phyloP scores from a whole-genome alignment of 1,139 yeast genomes.

The Sugiyamaella xylanicola region DNA sequence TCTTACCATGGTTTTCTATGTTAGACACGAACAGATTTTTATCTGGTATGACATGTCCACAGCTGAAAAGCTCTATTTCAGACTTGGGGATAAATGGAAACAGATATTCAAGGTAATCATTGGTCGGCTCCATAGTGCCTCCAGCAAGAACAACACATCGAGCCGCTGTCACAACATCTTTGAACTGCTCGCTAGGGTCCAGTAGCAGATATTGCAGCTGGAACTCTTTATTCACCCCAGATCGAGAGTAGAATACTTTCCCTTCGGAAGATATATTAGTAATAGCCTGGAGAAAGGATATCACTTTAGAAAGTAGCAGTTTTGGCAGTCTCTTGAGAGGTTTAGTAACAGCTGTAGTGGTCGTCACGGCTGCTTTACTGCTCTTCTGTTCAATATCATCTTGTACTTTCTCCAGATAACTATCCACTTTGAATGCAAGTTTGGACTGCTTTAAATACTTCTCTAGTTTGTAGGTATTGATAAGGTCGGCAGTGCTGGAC shows the following conservation, averaged over 20 bases:
- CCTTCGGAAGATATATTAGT: slow-evolving; percentile 84
- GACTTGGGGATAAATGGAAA: slow-evolving; percentile 56
- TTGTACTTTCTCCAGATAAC: slow-evolving; percentile 53
- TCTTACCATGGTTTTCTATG: slow-evolving; percentile 35
- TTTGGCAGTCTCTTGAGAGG: slow-evolving; percentile 28
- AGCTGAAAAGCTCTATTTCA: slow-evolving; percentile 58
- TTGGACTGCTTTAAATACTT: slow-evolving; percentile 66
- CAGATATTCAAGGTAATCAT: slow-evolving; percentile 64
- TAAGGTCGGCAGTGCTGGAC: slow-evolving; percentile 63
- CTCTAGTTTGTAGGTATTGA: slow-evolving; percentile 71
- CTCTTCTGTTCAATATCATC: slow-evolving; percentile 21
- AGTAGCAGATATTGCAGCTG: slow-evolving; percentile 69
- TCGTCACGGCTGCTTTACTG: slow-evolving; percentile 20
- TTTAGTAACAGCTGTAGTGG: slow-evolving; percentile 18
- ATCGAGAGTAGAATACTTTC: slow-evolving; percentile 65
- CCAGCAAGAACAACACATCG: slow-evolving; percentile 83
- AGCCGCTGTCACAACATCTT: slow-evolving; percentile 64
- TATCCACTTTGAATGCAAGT: slow-evolving; percentile 81
- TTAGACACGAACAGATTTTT: slow-evolving; percentile 65
- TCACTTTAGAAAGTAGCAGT: slow-evolving; percentile 68
- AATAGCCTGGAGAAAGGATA: slow-evolving; percentile 64
- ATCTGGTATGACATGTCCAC: slow-evolving; percentile 84
- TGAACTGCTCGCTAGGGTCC: slow-evolving; percentile 77
- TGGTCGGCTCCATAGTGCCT: slow-evolving; percentile 93
- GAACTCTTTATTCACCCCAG: slow-evolving; percentile 36